Conservation (phyloP, 441 rosid genomes). For the Lepidium campestre region DNA sequence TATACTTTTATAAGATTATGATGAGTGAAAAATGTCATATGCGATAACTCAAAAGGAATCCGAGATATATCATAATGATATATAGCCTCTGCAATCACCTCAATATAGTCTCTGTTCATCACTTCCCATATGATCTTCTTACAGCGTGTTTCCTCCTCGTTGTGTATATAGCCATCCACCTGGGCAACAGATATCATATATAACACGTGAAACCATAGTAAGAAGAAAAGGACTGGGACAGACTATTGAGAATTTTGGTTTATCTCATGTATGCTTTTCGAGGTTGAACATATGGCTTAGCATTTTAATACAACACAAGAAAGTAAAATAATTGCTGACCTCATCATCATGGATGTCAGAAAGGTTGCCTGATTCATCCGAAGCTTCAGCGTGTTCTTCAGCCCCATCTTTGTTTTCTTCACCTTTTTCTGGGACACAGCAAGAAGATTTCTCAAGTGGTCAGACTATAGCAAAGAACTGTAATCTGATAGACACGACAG, state of each 20-base stretch:
- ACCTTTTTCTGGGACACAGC: conserved; percentile 24
- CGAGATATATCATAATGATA: neutral
- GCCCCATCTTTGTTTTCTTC: conserved; percentile 28
- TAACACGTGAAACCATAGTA: neutral
- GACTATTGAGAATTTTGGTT: neutral
- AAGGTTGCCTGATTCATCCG: conserved; percentile 64
- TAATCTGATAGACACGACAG: neutral
- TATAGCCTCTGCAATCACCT: conserved; percentile 43
- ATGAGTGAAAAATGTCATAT: neutral
- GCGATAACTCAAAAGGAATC: neutral
- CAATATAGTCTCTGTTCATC: conserved; percentile 76
- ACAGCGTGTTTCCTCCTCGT: conserved; percentile 59
- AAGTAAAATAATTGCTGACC: conserved; percentile 37
- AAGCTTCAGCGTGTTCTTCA: conserved; percentile 29
- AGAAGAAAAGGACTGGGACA: neutral
- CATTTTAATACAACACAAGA: neutral
- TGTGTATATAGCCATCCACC: conserved; percentile 76
- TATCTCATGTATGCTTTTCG: neutral
- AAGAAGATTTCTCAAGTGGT: neutral
- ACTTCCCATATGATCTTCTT: conserved; percentile 78
- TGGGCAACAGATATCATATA: conserved; percentile 21
- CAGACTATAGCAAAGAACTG: neutral
- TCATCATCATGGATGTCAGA: conserved; percentile 83
- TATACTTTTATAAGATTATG: neutral
- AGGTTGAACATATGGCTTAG: neutral